These are phyloP conservation scores for Sclerotinia sclerotiorum DNA, from an alignment of 2,329 filamentous ascomycete genomes.

Conservation along the genomic window DNA sequence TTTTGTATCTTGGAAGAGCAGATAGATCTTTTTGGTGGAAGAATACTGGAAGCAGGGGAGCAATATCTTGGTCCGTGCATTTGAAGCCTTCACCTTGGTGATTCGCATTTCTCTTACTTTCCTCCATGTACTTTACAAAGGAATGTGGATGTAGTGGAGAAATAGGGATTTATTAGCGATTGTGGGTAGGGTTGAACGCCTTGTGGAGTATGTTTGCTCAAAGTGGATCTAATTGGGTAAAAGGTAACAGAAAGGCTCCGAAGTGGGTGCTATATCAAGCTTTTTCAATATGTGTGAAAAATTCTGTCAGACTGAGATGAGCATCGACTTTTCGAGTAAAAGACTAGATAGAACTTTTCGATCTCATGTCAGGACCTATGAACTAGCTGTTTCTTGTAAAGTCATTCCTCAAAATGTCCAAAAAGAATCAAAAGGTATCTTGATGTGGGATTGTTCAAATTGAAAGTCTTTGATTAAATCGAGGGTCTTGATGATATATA, in stretches of 20 bases:
- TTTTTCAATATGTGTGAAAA: constrained; percentile 5
- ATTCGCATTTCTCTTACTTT: not conserved
- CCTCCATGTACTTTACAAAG: not conserved
- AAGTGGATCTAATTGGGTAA: constrained; percentile 12
- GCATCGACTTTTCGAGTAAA: not conserved
- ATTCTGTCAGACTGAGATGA: not conserved
- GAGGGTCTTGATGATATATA: no score
- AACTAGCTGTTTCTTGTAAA: not conserved
- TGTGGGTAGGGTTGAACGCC: not conserved
- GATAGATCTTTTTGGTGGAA: not conserved
- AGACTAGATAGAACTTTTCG: not conserved
- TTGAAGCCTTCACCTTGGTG: not conserved
- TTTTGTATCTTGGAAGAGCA: not conserved
- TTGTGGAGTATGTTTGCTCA: not conserved
- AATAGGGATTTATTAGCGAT: not conserved
- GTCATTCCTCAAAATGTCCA: not conserved
- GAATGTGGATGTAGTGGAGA: constrained; percentile 8
- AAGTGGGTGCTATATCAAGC: constrained; percentile 1
- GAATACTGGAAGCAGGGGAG: not conserved
- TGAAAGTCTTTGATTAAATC: no score
- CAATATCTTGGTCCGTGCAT: not conserved
- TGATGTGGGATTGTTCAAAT: constrained; percentile 20
- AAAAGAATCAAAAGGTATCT: not conserved
- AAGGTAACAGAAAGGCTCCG: not conserved
- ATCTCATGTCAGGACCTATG: not conserved